Conservation (phyloP, 1,284 basidiomycete genomes). For the Ustilago vetiveriae region DNA sequence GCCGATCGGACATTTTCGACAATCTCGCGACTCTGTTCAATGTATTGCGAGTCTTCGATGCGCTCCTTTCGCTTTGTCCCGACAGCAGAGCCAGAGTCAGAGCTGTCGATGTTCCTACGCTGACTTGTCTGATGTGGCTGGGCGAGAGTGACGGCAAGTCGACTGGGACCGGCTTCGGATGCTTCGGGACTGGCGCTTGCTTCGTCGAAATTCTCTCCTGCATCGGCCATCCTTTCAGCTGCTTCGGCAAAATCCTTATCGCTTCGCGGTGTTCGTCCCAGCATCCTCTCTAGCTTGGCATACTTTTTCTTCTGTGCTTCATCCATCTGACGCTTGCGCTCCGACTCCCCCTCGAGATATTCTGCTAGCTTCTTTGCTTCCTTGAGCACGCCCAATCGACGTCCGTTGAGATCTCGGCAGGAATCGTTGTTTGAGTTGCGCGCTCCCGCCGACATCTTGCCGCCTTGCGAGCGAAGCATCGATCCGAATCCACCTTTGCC, state of each 20-base stretch:
- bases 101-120: conserved; percentile 1
- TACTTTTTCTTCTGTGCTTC: conserved; percentile 79
- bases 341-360: conserved; percentile 85
- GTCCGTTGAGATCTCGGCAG: conserved; percentile 89
- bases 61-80: conserved; percentile 79
- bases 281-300: conserved; percentile 77
- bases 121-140: background rate
- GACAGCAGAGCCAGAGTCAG: conserved; percentile 1
- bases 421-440: conserved; percentile 81
- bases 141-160: background rate
- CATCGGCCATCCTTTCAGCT: conserved; percentile 58
- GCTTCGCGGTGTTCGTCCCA: conserved; percentile 54
- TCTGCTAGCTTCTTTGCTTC: conserved; percentile 94
- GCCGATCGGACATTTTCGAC: conserved; percentile 92
- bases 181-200: conserved; percentile 34
- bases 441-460: conserved; percentile 84
- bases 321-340: conserved; percentile 76
- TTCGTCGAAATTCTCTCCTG: conserved; percentile 51
- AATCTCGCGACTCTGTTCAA: conserved; percentile 90
- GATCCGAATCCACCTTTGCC: conserved; percentile 98
- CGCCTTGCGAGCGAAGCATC: conserved; percentile 93
- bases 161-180: conserved; percentile 11
- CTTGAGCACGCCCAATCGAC: conserved; percentile 90
- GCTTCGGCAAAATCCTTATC: conserved; percentile 66
- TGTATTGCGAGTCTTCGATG: conserved; percentile 88